Percentiles rank a stretch among this genome's conserved stretches.
Conservation (phyloP, 441 rosid genomes). For the Populus trichocarpa region DNA sequence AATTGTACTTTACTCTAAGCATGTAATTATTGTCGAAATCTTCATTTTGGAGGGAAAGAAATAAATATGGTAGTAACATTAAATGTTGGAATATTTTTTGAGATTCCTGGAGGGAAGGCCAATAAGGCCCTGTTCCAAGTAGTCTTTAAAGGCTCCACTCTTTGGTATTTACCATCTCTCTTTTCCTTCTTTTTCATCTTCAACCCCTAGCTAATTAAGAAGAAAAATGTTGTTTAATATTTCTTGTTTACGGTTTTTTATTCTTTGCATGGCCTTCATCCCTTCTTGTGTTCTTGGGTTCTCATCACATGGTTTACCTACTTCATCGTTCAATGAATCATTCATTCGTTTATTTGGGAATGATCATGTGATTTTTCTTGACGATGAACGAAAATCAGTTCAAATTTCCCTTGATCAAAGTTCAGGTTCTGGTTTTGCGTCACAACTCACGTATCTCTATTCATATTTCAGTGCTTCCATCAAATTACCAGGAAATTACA, state of each 20-base stretch:
- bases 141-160: not conserved
- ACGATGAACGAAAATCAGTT: not conserved
- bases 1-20: not conserved
- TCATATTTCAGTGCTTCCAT: conserved; percentile 29
- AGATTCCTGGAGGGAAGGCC: not conserved
- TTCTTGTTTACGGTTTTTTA: not conserved
- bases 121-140: not conserved
- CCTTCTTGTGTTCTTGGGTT: not conserved
- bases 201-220: not conserved
- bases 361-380: not conserved
- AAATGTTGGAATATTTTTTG: not conserved
- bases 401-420: conserved; percentile 10
- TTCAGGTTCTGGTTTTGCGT: conserved; percentile 28
- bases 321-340: not conserved
- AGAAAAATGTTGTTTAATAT: not conserved
- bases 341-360: conserved; percentile 5
- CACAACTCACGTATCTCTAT: conserved; percentile 9
- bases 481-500: conserved; percentile 27
- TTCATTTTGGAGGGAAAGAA: not conserved
- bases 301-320: not conserved
- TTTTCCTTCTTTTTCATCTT: not conserved
- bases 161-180: not conserved
- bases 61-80: not conserved
- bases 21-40: not conserved
- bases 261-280: not conserved